phyloP scores from a whole-genome alignment of 139 green algal species.

The Pseudopediastrum boryanum region DNA sequence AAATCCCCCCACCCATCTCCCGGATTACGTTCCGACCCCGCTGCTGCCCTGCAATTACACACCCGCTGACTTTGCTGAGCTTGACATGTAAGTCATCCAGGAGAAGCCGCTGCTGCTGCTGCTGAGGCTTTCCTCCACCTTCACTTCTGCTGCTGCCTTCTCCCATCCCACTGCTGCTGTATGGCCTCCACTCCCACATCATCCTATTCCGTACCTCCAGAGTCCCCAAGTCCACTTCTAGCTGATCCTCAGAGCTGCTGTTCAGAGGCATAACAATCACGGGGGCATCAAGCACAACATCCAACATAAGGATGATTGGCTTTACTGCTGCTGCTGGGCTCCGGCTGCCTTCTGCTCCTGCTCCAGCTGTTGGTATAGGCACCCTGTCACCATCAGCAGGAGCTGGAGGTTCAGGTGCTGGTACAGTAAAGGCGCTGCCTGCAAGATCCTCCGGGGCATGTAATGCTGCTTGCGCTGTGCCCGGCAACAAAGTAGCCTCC shows the following conservation, averaged over 20 bases:
- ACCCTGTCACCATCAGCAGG: neutral
- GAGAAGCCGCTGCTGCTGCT: conserved; percentile 32
- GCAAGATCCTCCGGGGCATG: too few species aligned
- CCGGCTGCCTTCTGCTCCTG: neutral
- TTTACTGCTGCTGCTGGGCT: neutral
- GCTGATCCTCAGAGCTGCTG: conserved; percentile 35
- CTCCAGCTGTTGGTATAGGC: neutral
- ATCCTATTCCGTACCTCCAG: conserved; percentile 65
- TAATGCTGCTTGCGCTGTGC: neutral
- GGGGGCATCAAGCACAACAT: conserved; percentile 76
- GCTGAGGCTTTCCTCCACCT: neutral
- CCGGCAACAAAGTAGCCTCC: neutral
- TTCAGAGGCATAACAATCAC: conserved; percentile 78
- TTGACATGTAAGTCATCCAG: conserved; percentile 50
- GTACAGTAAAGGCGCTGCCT: neutral
- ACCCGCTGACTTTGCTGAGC: conserved; percentile 53
- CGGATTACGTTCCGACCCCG: conserved; percentile 71
- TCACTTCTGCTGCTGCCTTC: conserved; percentile 21
- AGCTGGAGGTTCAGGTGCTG: neutral
- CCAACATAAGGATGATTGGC: conserved; percentile 69
- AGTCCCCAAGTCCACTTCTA: conserved; percentile 82
- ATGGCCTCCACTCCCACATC: conserved; percentile 44
- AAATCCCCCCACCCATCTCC: conserved; percentile 49
- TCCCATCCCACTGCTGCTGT: conserved; percentile 46
- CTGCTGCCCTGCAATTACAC: conserved; percentile 39